Evolutionary conservation across 2,329 filamentous ascomycete genomes (phyloP).

Genomic region (Aureobasidium sp.): DNA sequence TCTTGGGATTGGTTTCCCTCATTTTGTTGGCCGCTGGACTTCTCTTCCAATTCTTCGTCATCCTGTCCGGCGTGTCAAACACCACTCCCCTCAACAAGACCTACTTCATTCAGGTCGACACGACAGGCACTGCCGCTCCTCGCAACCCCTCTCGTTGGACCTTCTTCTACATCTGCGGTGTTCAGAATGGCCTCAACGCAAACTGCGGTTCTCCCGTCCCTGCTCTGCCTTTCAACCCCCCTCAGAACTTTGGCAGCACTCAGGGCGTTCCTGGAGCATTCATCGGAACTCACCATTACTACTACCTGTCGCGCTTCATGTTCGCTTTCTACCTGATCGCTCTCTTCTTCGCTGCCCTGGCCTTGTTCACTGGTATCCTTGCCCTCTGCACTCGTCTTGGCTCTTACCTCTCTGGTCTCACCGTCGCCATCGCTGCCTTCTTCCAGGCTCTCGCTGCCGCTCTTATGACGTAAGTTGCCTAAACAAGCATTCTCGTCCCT

Average conservation of each 20-base stretch:
- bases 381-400: slow-evolving; percentile 66
- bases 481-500: background rate
- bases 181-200: slow-evolving; percentile 43
- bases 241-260: slow-evolving; percentile 52
- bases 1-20: slow-evolving; percentile 51
- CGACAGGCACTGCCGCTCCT: slow-evolving; percentile 54
- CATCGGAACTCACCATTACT: slow-evolving; percentile 59
- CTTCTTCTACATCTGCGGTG: slow-evolving; percentile 76
- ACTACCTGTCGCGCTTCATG: slow-evolving; percentile 81
- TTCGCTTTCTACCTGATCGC: slow-evolving; percentile 86
- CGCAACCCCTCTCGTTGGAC: slow-evolving; percentile 71
- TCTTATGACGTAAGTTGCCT: slow-evolving; percentile 64
- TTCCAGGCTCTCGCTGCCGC: slow-evolving; percentile 60
- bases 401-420: slow-evolving; percentile 56
- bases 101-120: slow-evolving; percentile 80
- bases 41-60: slow-evolving; percentile 58
- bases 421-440: slow-evolving; percentile 55
- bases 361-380: slow-evolving; percentile 61
- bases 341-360: slow-evolving; percentile 66
- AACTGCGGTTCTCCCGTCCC: slow-evolving; percentile 59
- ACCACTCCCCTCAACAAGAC: slow-evolving; percentile 59
- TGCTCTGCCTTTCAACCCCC: slow-evolving; percentile 57
- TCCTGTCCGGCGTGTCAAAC: slow-evolving; percentile 52
- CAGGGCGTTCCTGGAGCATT: slow-evolving; percentile 48
- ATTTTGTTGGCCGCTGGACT: slow-evolving; percentile 56